Conservation (phyloP, 441 rosid species). For the Croton setiger region DNA sequence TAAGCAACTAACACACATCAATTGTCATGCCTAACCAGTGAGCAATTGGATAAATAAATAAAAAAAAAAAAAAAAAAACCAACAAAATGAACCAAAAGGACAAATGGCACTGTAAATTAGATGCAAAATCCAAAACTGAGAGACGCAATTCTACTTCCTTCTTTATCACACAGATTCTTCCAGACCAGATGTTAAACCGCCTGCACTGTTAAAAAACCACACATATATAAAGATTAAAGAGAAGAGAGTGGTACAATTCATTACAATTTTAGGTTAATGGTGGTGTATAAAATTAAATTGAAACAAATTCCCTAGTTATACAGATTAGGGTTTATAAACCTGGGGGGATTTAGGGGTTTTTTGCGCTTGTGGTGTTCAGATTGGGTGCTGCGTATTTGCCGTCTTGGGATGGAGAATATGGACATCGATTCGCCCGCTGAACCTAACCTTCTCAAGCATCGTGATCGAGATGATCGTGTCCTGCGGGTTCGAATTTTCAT, state of each 20-base stretch:
- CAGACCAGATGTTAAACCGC: not conserved
- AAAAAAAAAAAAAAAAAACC: no score
- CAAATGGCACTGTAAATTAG: no score
- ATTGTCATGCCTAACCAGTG: no score
- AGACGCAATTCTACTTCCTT: not conserved
- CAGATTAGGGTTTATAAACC: not conserved
- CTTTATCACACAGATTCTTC: not conserved
- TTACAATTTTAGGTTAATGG: not conserved
- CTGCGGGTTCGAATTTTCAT: conserved; percentile 26
- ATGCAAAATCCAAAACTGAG: no score
- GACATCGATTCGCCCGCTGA: conserved; percentile 53
- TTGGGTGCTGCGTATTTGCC: conserved; percentile 39
- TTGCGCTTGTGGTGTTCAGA: conserved; percentile 42
- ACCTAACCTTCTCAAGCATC: conserved; percentile 32
- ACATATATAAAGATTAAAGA: not conserved
- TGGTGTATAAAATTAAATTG: not conserved
- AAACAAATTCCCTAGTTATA: not conserved
- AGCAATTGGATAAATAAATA: no score
- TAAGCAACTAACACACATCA: no score
- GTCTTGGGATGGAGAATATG: conserved; percentile 41
- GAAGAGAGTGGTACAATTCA: not conserved
- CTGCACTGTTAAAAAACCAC: not conserved
- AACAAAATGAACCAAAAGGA: no score
- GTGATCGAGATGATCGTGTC: conserved; percentile 37
- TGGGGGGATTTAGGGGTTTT: conserved; percentile 39